Conservation (phyloP, 805 yeast species). For the Candida odintsovae region DNA sequence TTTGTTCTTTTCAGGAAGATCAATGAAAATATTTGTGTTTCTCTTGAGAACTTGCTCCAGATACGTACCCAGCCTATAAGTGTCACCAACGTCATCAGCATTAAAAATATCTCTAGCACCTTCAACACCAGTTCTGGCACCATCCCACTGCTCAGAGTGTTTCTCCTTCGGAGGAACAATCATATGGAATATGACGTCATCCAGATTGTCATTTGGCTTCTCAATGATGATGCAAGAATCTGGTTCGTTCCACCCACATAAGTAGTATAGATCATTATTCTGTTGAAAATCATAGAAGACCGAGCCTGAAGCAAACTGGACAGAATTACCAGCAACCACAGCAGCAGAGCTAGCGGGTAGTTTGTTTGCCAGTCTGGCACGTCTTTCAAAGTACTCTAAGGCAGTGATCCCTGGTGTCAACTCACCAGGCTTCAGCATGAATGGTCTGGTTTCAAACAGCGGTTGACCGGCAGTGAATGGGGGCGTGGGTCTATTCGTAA, state of each 20-base stretch:
- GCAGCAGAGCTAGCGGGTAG: conserved; percentile 65
- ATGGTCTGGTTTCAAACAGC: conserved; percentile 77
- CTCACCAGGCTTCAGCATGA: conserved; percentile 66
- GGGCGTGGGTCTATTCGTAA: conserved; percentile 14
- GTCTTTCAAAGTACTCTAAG: conserved; percentile 69
- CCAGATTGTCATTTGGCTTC: conserved; percentile 46
- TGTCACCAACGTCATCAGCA: conserved; percentile 67
- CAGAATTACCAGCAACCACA: conserved; percentile 63
- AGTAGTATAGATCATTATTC: conserved; percentile 77
- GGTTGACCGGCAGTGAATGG: conserved; percentile 74
- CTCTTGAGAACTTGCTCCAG: conserved; percentile 42
- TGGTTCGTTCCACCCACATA: conserved; percentile 93
- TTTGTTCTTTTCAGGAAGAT: conserved; percentile 29
- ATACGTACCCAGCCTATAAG: conserved; percentile 37
- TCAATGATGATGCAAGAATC: conserved; percentile 66
- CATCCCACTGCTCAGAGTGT: conserved; percentile 89
- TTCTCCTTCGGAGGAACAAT: conserved; percentile 81
- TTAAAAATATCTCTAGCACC: conserved; percentile 83
- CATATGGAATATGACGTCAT: conserved; percentile 62
- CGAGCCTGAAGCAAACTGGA: conserved; percentile 81
- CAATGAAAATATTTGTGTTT: conserved; percentile 51
- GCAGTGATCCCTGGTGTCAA: conserved; percentile 87
- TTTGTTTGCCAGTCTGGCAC: conserved; percentile 49
- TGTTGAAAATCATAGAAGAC: conserved; percentile 93
- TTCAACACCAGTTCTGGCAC: conserved; percentile 79